Conservation (phyloP, 2,329 filamentous ascomycete species). For the Elsinoe batatas region DNA sequence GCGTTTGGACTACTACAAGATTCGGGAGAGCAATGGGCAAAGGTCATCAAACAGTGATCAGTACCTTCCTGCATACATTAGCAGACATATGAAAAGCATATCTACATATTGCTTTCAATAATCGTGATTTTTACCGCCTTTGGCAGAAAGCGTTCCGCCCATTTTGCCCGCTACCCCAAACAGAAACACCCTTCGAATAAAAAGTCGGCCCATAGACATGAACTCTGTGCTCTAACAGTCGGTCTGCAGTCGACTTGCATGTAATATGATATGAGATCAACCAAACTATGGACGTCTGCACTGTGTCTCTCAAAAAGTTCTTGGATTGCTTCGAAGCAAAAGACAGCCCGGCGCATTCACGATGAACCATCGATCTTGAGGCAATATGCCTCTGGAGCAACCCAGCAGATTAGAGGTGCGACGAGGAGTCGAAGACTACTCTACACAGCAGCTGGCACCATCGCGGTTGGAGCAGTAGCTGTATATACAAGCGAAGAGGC, state of each 20-base stretch:
- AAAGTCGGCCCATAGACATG: neutral
- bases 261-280: slow-evolving; percentile 10
- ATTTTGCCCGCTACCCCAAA: neutral
- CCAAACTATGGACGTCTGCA: slow-evolving; percentile 1
- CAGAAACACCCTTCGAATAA: neutral
- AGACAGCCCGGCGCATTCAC: neutral
- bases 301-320: neutral
- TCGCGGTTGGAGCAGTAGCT: slow-evolving; percentile 29
- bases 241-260: neutral
- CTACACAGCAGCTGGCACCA: slow-evolving; percentile 18
- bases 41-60: neutral
- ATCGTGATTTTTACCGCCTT: neutral
- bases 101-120: neutral
- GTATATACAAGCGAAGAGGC: slow-evolving; percentile 55
- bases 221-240: neutral
- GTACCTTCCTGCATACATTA: neutral
- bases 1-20: neutral
- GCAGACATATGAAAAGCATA: slow-evolving; percentile 1
- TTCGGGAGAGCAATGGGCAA: neutral
- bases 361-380: slow-evolving; percentile 8
- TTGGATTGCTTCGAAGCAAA: neutral
- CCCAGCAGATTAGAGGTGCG: slow-evolving; percentile 14
- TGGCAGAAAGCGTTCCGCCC: neutral
- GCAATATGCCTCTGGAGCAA: slow-evolving; percentile 14
- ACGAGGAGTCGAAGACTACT: slow-evolving; percentile 23